Evolutionary conservation across 768 basidiomycete species (phyloP).

Genomic region (Gymnopilus dilepis): DNA sequence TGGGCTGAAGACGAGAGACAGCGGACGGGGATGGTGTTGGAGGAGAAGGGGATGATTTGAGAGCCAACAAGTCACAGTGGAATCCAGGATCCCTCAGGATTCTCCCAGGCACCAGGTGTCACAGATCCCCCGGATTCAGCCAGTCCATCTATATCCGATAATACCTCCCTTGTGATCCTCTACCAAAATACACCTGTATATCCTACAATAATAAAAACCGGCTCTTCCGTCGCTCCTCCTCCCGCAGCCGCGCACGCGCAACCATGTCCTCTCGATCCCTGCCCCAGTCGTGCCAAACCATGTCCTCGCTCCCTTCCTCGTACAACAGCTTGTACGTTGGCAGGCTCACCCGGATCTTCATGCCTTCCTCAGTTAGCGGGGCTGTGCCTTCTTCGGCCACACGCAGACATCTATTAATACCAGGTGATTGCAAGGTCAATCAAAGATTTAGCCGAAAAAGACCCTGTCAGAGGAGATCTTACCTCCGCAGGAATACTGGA

Average conservation of each 20-base stretch:
- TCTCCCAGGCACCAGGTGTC: conserved; percentile 24
- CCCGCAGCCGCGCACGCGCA: conserved; percentile 47
- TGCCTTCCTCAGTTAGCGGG: conserved; percentile 40
- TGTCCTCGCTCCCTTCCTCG: conserved; percentile 68
- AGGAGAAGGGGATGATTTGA: conserved; percentile 25
- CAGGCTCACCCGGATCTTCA: conserved; percentile 59
- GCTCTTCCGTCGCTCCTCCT: conserved; percentile 60
- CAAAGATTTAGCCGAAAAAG: conserved; percentile 27
- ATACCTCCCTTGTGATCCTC: conserved; percentile 8
- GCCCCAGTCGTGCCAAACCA: conserved; percentile 45
- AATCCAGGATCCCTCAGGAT: conserved; percentile 26
- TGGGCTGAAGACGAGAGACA: conserved; percentile 1
- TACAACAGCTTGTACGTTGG: conserved; percentile 74
- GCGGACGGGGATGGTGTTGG: conserved; percentile 12
- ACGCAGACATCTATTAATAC: conserved; percentile 60
- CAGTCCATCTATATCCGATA: conserved; percentile 3
- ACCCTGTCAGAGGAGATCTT: conserved; percentile 30
- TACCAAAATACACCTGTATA: conserved; percentile 2
- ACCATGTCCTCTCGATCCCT: conserved; percentile 36
- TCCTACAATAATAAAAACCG: conserved; percentile 22
- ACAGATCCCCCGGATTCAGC: conserved; percentile 22
- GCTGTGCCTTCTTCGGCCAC: conserved; percentile 47
- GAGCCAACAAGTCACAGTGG: conserved; percentile 23
- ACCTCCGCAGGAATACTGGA: conserved; percentile 66
- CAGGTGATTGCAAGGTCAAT: conserved; percentile 27